Evolutionary conservation across 441 rosid genomes (phyloP), one percentile per base, ranked within the genome.

Genomic region (Rhodomyrtus psidioides): DNA sequence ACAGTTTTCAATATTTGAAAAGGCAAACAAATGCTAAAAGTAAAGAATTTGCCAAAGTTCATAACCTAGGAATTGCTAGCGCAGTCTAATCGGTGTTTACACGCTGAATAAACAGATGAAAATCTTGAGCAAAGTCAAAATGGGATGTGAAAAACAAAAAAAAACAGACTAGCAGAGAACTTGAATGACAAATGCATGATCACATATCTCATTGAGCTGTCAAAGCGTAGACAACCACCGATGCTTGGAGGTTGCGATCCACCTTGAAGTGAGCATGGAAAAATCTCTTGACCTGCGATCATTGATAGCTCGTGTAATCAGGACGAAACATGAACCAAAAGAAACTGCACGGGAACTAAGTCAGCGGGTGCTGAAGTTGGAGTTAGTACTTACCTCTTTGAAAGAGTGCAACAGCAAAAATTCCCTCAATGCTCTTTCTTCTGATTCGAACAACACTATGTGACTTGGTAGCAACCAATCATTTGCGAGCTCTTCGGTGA

Each of bases 221-320:
- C 86, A 53, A 85, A 60, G 94, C 90, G 84, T 93, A 94, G 34
- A 97, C 87, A 49, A 88, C 93, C 49, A 96, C 97, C 17, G 98
- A 93, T 76, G 98, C 90, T 88, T 95, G 99, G 88, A 95, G 97
- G 89, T 93, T 94, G 15, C 96, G 92, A 84, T 95, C 98, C 83
- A 95, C 99, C 90, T 92, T 94, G 92, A 97, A 96, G 88, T 97
- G 98, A 55, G 98, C 93, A 88, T 94, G 98, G 92, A 95, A 94
- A 85, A 94, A 97, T 89, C 95, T 91, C 88, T 83, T 92, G 7
- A 90, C 88, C 98, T 96, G 94, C 87, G 55, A 84, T 86, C 76
- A 12, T 21, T 21, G 49, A 70, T 70, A 70, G 79, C 51, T 70
- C 19, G 9, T 60, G 42, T 79, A 19, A 57, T 65, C 54, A 46